These are phyloP conservation scores for Thamnidium elegans DNA, from an alignment of 192 early-diverging fungal genomes.

Conservation along the genomic window DNA sequence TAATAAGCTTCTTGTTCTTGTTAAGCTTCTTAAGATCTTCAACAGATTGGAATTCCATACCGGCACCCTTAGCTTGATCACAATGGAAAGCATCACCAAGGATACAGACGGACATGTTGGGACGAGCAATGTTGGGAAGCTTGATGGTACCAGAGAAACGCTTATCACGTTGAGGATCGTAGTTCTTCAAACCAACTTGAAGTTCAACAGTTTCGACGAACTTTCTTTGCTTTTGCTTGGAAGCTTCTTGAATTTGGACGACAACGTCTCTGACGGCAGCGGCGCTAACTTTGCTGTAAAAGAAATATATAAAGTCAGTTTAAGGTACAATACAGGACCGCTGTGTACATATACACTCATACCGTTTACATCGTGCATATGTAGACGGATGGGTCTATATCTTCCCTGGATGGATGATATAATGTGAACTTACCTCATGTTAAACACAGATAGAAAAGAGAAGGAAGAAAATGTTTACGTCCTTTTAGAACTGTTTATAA, in stretches of 20 bases:
- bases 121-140: slow-evolving; percentile 93
- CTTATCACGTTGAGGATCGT: slow-evolving; percentile 99
- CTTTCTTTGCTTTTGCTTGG: slow-evolving; percentile 91
- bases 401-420: not conserved
- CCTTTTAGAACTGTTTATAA: too few species aligned
- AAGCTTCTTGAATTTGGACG: slow-evolving; percentile 60
- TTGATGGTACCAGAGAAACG: slow-evolving; percentile 96
- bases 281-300: slow-evolving; percentile 78
- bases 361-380: not conserved
- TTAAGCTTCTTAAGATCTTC: slow-evolving; percentile 99
- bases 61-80: slow-evolving; percentile 90
- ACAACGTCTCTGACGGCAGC: slow-evolving; percentile 85
- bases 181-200: slow-evolving; percentile 99
- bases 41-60: slow-evolving; percentile 88
- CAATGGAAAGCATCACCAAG: slow-evolving; percentile 95
- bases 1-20: slow-evolving; percentile 99
- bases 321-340: not conserved
- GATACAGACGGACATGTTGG: slow-evolving; percentile 93
- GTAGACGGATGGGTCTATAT: slow-evolving; percentile 22
- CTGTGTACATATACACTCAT: not conserved
- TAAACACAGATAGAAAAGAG: slow-evolving; percentile 10
- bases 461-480: not conserved
- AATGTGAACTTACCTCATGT: slow-evolving; percentile 15
- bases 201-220: slow-evolving; percentile 97
- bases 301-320: not conserved